phyloP scores from a whole-genome alignment of 371 early-diverging fungal species.

The Saksenaea oblongispora region DNA sequence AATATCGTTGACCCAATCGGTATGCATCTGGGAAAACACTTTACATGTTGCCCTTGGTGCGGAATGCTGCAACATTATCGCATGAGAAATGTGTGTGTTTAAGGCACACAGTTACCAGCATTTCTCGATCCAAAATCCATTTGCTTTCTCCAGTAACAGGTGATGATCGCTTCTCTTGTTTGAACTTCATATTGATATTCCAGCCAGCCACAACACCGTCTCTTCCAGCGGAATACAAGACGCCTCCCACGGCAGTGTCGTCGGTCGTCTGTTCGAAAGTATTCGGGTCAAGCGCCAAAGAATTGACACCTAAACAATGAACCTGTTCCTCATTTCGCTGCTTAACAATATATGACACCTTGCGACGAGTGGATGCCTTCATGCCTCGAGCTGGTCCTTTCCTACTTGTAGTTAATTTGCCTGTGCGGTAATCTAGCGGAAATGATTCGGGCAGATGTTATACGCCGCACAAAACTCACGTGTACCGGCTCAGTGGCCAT shows the following conservation, averaged over 20 bases:
- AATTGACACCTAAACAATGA: conserved; percentile 77
- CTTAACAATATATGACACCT: conserved; percentile 64
- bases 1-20: conserved; percentile 97
- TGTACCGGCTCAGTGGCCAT: too few species aligned
- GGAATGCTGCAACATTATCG: conserved; percentile 12
- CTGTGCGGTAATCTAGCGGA: neutral
- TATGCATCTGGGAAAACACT: conserved; percentile 81
- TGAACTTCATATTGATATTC: conserved; percentile 65
- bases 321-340: conserved; percentile 51
- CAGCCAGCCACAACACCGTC: conserved; percentile 90
- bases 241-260: conserved; percentile 47
- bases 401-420: neutral
- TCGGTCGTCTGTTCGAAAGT: conserved; percentile 20
- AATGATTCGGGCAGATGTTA: too few species aligned
- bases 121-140: conserved; percentile 16
- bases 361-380: conserved; percentile 49
- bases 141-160: conserved; percentile 6
- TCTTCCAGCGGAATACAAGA: conserved; percentile 88
- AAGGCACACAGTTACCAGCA: conserved; percentile 3
- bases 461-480: too few species aligned
- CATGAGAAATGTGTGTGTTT: neutral
- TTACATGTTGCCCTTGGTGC: conserved; percentile 60
- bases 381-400: conserved; percentile 13
- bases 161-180: conserved; percentile 11
- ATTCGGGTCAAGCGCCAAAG: conserved; percentile 65